These are phyloP conservation scores for Mychonastes homosphaera DNA, from an alignment of 139 green algal species.

Conservation along the genomic window DNA sequence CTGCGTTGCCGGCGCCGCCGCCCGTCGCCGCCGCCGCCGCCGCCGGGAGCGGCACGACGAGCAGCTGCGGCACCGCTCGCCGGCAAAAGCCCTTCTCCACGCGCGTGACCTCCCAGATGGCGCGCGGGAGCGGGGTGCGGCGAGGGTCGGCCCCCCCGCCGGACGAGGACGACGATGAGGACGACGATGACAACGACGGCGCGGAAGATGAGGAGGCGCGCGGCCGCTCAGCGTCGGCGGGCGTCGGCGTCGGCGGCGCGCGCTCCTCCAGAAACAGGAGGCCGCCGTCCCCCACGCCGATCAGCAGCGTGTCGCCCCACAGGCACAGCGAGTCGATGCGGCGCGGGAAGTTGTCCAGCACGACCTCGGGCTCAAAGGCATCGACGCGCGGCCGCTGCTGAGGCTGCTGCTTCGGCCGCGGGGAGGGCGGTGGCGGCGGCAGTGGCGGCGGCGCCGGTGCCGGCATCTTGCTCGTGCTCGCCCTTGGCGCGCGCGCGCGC, in stretches of 20 bases:
- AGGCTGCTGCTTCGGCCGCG: no score
- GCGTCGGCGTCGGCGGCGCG: background rate
- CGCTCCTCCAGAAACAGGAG: constrained; percentile 25
- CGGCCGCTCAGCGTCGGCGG: background rate
- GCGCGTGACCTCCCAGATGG: constrained; percentile 19
- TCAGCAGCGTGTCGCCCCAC: constrained; percentile 12
- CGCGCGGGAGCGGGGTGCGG: background rate
- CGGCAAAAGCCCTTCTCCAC: constrained; percentile 17
- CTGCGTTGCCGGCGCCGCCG: background rate
- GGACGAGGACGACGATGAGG: no score
- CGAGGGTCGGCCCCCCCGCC: no score
- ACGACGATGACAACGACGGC: no score
- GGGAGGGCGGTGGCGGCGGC: no score
- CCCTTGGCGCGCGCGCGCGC: no score
- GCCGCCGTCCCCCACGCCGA: constrained; percentile 28
- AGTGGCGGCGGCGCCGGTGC: no score
- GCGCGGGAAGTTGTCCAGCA: constrained; percentile 28
- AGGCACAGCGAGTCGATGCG: constrained; percentile 21
- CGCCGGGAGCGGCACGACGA: background rate
- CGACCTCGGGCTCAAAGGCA: constrained; percentile 18
- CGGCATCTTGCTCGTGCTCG: no score
- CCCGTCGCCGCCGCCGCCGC: background rate
- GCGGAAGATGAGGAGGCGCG: no score
- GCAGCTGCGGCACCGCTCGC: constrained; percentile 14
- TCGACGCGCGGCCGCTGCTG: no score